Evolutionary conservation across 75 land plant genomes (phyloP).

Genomic region (Pinus taeda): DNA sequence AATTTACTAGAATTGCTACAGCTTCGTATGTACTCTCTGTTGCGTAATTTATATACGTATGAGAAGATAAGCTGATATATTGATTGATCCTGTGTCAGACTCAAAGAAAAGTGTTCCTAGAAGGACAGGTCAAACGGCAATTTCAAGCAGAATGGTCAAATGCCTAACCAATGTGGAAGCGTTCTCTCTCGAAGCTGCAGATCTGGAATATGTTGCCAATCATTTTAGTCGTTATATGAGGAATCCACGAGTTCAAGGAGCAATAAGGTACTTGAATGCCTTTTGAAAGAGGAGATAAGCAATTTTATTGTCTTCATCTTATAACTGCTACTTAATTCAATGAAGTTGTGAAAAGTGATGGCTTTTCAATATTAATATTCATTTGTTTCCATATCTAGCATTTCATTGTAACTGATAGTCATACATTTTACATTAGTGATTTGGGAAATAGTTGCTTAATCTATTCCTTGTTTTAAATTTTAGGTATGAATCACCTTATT

Average conservation of each 20-base stretch:
- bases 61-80: too few relatives aligned
- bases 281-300: too few relatives aligned
- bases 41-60: neutral
- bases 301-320: too few relatives aligned
- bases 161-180: slow-evolving; percentile 80
- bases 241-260: slow-evolving; percentile 69
- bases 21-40: neutral
- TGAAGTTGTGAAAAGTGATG: too few relatives aligned
- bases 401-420: too few relatives aligned
- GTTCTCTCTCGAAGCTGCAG: slow-evolving; percentile 67
- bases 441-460: too few relatives aligned
- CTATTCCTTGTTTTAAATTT: too few relatives aligned
- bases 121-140: slow-evolving; percentile 31
- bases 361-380: too few relatives aligned
- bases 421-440: too few relatives aligned
- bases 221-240: slow-evolving; percentile 49
- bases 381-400: too few relatives aligned
- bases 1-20: too few relatives aligned
- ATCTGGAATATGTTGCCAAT: slow-evolving; percentile 71
- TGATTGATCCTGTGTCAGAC: slow-evolving; percentile 22
- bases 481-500: slow-evolving; percentile 84
- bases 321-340: too few relatives aligned
- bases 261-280: slow-evolving; percentile 44
- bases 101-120: slow-evolving; percentile 20
- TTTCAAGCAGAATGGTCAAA: slow-evolving; percentile 58